Base-by-base conservation (phyloP, 2,329 filamentous ascomycete genomes). In the Alternaria angustiovoidea region DNA sequence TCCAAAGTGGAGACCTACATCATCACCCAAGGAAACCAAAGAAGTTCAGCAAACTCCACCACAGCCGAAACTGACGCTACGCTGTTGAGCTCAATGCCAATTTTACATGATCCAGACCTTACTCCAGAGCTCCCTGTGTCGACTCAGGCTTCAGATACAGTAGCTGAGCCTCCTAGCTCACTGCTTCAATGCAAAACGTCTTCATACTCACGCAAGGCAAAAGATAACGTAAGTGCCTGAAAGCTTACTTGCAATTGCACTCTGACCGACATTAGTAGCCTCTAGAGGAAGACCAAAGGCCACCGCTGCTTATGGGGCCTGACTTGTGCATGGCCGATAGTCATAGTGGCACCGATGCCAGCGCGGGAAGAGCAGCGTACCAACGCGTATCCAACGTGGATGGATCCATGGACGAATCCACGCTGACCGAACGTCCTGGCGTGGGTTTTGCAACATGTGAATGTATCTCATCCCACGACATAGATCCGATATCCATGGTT, bases 191-290 rank as follows among this genome's bases (percentile, higher is more conserved):
- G 26, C 7, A 20, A 26, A 30, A 26, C 14, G 4, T 11, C 20
- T 22, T 16, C 11, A 14, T 16, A 6, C 8, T 8, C 47, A 14
- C 14, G 6, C 24, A 22, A 6, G 32, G 20, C 22, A 24, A 11
- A 16, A 9, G 6, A 38, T 3, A 39, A 24, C 47, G 47, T 51
- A 39, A 51, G 47, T 51, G 6, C 20, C 16, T 39, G 16, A 20
- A n/a, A 36, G 8, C 7, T 32, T 9, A 14, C 6, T 14, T 44
- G 4, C 9, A 11, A 16, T 18, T 44, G 42, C 42, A 44, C 43
- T 30, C 43, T 52, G 49, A 52, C 49, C 32, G 34, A 52, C 36
- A 18, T 39, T 26, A 52, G 49, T 52, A 52, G 49, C 34, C 24
- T 42, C 18, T n/a, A 16, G 38, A 42, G 20, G 16, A 16, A 12